phyloP scores from a whole-genome alignment of 257 asterid genomes.

The Primulina tabacum region DNA sequence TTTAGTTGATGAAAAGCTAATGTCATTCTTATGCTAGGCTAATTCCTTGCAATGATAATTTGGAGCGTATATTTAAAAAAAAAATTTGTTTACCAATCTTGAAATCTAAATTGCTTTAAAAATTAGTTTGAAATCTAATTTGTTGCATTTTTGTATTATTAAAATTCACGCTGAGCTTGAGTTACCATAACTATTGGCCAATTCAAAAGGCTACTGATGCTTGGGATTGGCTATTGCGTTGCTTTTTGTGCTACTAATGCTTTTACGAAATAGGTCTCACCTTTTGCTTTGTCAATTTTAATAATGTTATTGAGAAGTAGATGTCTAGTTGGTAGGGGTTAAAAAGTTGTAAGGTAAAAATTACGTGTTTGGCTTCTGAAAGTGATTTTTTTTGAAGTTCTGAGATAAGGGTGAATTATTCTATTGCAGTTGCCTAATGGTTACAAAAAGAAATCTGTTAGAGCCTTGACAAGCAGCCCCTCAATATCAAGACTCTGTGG shows the following conservation, averaged over 20 bases:
- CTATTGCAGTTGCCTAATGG: neutral
- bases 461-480: neutral
- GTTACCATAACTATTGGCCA: neutral
- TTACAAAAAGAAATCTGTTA: neutral
- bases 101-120: neutral
- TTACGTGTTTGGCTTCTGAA: neutral
- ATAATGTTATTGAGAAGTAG: neutral
- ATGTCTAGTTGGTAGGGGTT: neutral
- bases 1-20: conserved; percentile 6
- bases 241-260: neutral
- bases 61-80: no score
- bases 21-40: neutral
- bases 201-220: neutral
- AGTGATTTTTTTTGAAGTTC: neutral
- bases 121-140: neutral
- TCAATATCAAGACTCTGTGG: neutral
- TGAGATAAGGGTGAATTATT: neutral
- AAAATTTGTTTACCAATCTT: neutral
- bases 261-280: neutral
- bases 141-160: neutral
- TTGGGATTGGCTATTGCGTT: neutral
- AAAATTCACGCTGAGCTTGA: neutral
- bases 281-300: neutral
- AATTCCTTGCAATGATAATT: neutral
- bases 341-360: neutral